Base-by-base conservation (phyloP, 2,329 filamentous ascomycete genomes). In the Hypoxylon sp. region DNA sequence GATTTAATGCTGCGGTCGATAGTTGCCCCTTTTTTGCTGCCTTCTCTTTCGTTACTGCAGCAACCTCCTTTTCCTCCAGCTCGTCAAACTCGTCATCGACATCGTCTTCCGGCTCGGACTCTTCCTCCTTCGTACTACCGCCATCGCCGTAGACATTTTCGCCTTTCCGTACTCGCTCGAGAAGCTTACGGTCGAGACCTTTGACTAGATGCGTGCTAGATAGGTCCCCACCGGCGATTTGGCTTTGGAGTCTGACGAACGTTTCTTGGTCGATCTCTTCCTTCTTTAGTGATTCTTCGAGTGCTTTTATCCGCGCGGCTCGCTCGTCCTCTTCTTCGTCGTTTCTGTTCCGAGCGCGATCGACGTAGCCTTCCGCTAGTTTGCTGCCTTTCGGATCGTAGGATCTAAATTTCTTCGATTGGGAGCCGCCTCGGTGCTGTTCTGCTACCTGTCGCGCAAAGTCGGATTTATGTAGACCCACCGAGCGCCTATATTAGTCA, bases 381-480 rank as follows among this genome's bases (percentile, higher is more conserved):
- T 89, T 93, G 56, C 88, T 88, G 43, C 95, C 95, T 76, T 93
- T 96, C 0, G 94, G 95, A 2, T 88, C 90, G 2, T 89, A 89
- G 0, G 92, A 90, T 65, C 88, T 90, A 80, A 92, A 91, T 74
- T 90, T 93, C 79, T 93, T 96, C 6, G 85, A 77, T 0, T 85
- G 83, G 53, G 86, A 84, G 17, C 70, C 59, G 69, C 80, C 70
- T 77, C 85, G 80, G 73, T 86, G 88, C 64, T 89, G 86, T 71
- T 96, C 92, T 37, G 92, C 90, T 30, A 97, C 84, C 77, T 97
- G 94, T 70, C 89, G 90, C 20, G 91, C 90, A 76, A 97, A 97
- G 58, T 95, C 90, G 56, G 85, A 80, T 54, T 85, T 84, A 39
- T 80, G 75, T 6, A 78, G 74, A 43, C 81, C 82, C 11, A 93